phyloP scores from a whole-genome alignment of 2,329 filamentous ascomycete species.

The Dendryphion nanum region DNA sequence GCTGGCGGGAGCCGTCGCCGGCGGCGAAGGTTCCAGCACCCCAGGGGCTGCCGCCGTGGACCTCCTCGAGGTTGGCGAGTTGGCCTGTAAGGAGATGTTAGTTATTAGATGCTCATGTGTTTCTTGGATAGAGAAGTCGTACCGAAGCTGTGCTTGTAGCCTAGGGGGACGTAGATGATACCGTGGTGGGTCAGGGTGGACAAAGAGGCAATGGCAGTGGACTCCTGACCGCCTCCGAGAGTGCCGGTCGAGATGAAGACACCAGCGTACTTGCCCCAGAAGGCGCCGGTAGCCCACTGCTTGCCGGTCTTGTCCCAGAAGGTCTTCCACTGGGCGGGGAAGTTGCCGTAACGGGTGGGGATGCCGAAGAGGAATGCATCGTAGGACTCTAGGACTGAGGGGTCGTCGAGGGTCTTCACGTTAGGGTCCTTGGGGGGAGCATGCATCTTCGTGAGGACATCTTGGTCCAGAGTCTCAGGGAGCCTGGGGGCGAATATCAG shows the following conservation, averaged over 20 bases:
- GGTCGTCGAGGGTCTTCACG: slow-evolving; percentile 61
- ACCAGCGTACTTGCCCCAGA: slow-evolving; percentile 85
- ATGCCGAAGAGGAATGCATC: slow-evolving; percentile 92
- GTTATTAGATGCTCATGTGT: slow-evolving; percentile 1
- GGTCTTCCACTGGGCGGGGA: slow-evolving; percentile 91
- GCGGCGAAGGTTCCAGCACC: slow-evolving; percentile 87
- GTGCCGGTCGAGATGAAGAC: slow-evolving; percentile 87
- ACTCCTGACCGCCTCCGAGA: slow-evolving; percentile 86
- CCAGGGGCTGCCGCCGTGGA: slow-evolving; percentile 87
- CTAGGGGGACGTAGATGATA: slow-evolving; percentile 92
- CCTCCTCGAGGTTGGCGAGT: slow-evolving; percentile 70
- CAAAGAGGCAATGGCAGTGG: slow-evolving; percentile 76
- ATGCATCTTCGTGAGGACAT: slow-evolving; percentile 87
- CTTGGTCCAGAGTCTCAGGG: slow-evolving; percentile 78
- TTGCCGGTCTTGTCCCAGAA: slow-evolving; percentile 90
- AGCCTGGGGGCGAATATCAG: slow-evolving; percentile 51
- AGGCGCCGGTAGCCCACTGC: slow-evolving; percentile 77
- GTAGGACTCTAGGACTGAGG: slow-evolving; percentile 66
- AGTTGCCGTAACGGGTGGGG: slow-evolving; percentile 95
- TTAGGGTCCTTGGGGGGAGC: slow-evolving; percentile 72
- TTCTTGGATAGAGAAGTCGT: slow-evolving; percentile 3
- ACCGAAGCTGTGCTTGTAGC: slow-evolving; percentile 78
- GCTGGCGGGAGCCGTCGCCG: slow-evolving; percentile 80
- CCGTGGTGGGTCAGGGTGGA: slow-evolving; percentile 90
- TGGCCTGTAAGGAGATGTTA: slow-evolving; percentile 32